A percentile compares a stretch with the other conserved stretches of the same genome.
These are phyloP conservation scores for Tolypocladium endophyticum DNA, from an alignment of 2,329 filamentous ascomycete species.

Conservation along the genomic window DNA sequence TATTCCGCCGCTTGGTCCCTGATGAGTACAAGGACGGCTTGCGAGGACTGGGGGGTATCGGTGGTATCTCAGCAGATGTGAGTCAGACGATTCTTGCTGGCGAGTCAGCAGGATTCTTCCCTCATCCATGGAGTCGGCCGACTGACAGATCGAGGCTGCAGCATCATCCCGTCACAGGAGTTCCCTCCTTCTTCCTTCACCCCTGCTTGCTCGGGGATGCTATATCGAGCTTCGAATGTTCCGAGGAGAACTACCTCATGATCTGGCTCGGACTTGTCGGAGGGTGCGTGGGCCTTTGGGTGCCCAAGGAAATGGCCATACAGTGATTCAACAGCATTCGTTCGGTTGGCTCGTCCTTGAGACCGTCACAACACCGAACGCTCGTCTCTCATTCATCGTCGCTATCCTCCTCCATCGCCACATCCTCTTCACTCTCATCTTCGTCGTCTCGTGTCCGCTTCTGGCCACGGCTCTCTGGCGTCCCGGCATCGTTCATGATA, in stretches of 20 bases:
- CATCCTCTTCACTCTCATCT: conserved; percentile 56
- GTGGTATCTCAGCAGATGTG: conserved; percentile 68
- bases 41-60: conserved; percentile 51
- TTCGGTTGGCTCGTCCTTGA: neutral
- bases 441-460: conserved; percentile 63
- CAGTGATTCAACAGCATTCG: conserved; percentile 12
- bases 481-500: conserved; percentile 38
- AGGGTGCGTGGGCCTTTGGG: conserved; percentile 64
- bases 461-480: conserved; percentile 47
- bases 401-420: conserved; percentile 60
- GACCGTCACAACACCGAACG: neutral
- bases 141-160: conserved; percentile 35
- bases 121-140: neutral
- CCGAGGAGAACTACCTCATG: conserved; percentile 63
- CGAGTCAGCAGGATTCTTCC: conserved; percentile 16
- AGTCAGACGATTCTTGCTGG: conserved; percentile 25
- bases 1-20: conserved; percentile 63
- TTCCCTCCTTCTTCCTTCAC: conserved; percentile 83
- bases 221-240: conserved; percentile 55
- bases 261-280: conserved; percentile 86
- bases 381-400: conserved; percentile 51
- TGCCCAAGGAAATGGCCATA: conserved; percentile 59
- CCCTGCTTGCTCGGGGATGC: conserved; percentile 81
- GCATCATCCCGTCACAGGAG: conserved; percentile 73
- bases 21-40: conserved; percentile 51